phyloP scores from a whole-genome alignment of 495 filamentous ascomycete species.

The Penicillium angulare region DNA sequence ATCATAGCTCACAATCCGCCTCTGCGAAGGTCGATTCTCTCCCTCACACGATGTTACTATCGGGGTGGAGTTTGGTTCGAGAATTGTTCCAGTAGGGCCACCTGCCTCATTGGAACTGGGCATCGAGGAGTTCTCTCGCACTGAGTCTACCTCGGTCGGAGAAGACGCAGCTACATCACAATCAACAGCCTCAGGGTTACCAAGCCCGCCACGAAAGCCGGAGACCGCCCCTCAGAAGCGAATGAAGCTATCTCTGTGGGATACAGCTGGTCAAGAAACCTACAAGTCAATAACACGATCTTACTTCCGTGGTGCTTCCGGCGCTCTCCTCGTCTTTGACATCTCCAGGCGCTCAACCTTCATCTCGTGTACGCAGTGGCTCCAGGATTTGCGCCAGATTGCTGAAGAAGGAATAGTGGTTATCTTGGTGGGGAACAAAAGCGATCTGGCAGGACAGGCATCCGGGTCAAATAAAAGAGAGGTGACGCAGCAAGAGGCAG shows the following conservation, averaged over 20 bases:
- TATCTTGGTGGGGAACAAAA: conserved; percentile 92
- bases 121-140: conserved; percentile 20
- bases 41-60: conserved; percentile 95
- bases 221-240: conserved; percentile 60
- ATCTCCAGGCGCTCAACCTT: conserved; percentile 87
- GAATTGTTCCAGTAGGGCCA: conserved; percentile 88
- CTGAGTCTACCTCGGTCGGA: conserved; percentile 3
- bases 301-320: conserved; percentile 92
- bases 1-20: conserved; percentile 77
- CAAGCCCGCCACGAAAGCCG: conserved; percentile 36
- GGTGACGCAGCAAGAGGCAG: conserved; percentile 75
- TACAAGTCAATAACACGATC: conserved; percentile 93
- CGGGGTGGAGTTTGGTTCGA: conserved; percentile 93
- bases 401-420: conserved; percentile 93
- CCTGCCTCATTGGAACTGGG: conserved; percentile 53
- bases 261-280: conserved; percentile 96
- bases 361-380: conserved; percentile 79
- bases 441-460: conserved; percentile 62
- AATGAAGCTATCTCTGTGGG: conserved; percentile 86
- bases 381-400: conserved; percentile 86
- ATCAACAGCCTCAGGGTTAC: conserved; percentile 29
- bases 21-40: conserved; percentile 95
- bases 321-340: conserved; percentile 92
- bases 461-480: conserved; percentile 65
- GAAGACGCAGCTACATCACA: conserved; percentile 18